Conservation (phyloP, 345 rosid genomes). For the Melaleuca quinquenervia region DNA sequence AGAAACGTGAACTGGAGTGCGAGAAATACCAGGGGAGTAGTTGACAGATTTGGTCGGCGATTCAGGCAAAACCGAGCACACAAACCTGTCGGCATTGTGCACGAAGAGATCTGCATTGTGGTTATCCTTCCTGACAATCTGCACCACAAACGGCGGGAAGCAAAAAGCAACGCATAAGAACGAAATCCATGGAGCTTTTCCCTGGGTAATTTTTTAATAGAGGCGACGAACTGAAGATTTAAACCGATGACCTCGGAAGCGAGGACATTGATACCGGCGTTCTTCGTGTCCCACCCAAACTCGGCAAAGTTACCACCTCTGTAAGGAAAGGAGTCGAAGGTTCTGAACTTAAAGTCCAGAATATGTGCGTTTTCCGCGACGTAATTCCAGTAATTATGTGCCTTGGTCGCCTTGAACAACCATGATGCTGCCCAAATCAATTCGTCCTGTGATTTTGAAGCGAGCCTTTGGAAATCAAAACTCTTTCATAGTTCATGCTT, state of each 20-base stretch:
- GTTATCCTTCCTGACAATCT: conserved; percentile 8
- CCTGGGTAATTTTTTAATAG: neutral
- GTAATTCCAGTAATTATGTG: conserved; percentile 32
- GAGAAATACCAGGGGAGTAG: conserved; percentile 36
- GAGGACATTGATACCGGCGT: conserved; percentile 66
- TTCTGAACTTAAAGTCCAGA: neutral
- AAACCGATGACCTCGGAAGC: conserved; percentile 37
- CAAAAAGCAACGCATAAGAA: neutral
- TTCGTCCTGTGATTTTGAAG: conserved; percentile 41
- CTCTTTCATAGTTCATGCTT: neutral
- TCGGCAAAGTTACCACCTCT: conserved; percentile 16
- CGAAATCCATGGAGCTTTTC: neutral
- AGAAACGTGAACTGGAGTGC: too few species aligned
- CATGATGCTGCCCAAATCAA: conserved; percentile 88
- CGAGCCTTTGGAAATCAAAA: neutral
- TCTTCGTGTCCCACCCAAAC: conserved; percentile 84
- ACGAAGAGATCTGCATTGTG: conserved; percentile 6
- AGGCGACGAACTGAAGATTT: neutral
- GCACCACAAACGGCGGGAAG: neutral
- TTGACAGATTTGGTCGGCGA: conserved; percentile 35
- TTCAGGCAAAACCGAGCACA: conserved; percentile 39
- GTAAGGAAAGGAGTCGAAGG: too few species aligned
- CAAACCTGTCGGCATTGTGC: conserved; percentile 23
- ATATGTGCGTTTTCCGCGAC: conserved; percentile 12
- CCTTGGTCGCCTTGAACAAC: conserved; percentile 56